A percentile compares a stretch with the other conserved stretches of the same genome.
These are phyloP conservation scores for Dactylonectria estremocensis DNA, from an alignment of 2,329 filamentous ascomycete genomes.

Conservation along the genomic window DNA sequence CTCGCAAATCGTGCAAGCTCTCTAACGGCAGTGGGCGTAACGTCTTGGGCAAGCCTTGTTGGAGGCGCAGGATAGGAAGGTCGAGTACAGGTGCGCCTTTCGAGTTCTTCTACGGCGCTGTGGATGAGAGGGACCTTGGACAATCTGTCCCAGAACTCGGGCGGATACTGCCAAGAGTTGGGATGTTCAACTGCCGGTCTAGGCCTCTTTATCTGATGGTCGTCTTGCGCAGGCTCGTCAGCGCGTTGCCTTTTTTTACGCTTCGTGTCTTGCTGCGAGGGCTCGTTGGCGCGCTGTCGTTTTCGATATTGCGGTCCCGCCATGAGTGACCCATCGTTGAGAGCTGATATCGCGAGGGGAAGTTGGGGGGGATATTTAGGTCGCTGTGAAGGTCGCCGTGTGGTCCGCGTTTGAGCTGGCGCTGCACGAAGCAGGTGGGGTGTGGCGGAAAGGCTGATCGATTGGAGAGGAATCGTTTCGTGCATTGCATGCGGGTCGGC, in stretches of 20 bases:
- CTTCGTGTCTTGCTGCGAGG: not conserved
- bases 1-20: slow-evolving; percentile 43
- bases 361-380: not conserved
- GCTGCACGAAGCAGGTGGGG: too few species aligned
- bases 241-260: not conserved
- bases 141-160: slow-evolving; percentile 28
- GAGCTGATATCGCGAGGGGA: slow-evolving; percentile 7
- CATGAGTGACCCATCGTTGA: slow-evolving; percentile 13
- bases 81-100: slow-evolving; percentile 18
- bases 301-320: slow-evolving; percentile 18
- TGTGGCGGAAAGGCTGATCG: too few species aligned
- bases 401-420: too few species aligned
- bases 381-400: slow-evolving; percentile 1
- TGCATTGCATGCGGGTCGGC: not conserved
- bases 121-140: slow-evolving; percentile 20
- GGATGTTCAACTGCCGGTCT: too few species aligned
- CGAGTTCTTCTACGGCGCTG: slow-evolving; percentile 28
- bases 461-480: not conserved
- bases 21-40: not conserved
- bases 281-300: slow-evolving; percentile 13
- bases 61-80: slow-evolving; percentile 16
- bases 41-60: slow-evolving; percentile 2
- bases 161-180: slow-evolving; percentile 12
- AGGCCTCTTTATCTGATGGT: not conserved
- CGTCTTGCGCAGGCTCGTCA: not conserved